Evolutionary conservation across 495 filamentous ascomycete species (phyloP).

Genomic region (Neohortaea acidophila): DNA sequence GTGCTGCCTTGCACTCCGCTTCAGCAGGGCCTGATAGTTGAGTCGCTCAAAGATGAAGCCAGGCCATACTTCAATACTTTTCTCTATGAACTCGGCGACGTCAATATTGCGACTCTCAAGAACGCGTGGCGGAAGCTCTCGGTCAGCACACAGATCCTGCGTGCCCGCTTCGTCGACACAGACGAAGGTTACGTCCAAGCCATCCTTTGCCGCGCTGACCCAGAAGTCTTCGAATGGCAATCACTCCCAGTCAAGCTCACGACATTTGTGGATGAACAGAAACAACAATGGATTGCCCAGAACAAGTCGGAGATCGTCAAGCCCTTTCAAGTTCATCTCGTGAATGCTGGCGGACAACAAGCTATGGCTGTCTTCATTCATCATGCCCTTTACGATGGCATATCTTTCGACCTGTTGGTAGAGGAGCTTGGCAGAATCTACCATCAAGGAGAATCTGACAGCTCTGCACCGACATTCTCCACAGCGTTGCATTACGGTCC

Average conservation of each 20-base stretch:
- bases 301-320: slow-evolving; percentile 21
- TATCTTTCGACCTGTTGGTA: slow-evolving; percentile 54
- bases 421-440: slow-evolving; percentile 39
- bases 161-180: slow-evolving; percentile 50
- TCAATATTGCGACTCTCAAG: slow-evolving; percentile 32
- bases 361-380: slow-evolving; percentile 52
- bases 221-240: slow-evolving; percentile 35
- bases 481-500: slow-evolving; percentile 41
- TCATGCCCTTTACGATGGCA: slow-evolving; percentile 81
- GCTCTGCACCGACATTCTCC: slow-evolving; percentile 34
- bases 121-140: slow-evolving; percentile 38
- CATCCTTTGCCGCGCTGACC: slow-evolving; percentile 31
- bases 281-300: slow-evolving; percentile 30
- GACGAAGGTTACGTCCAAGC: slow-evolving; percentile 59
- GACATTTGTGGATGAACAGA: slow-evolving; percentile 17
- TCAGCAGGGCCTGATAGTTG: slow-evolving; percentile 65
- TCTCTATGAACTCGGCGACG: slow-evolving; percentile 34
- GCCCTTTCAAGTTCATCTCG: slow-evolving; percentile 34
- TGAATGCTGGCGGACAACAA: slow-evolving; percentile 20
- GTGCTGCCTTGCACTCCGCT: slow-evolving; percentile 64
- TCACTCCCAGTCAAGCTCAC: slow-evolving; percentile 23
- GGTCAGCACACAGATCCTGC: slow-evolving; percentile 39
- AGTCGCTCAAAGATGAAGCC: slow-evolving; percentile 39
- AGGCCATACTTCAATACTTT: slow-evolving; percentile 60
- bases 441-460: slow-evolving; percentile 4